Evolutionary conservation across 2,329 filamentous ascomycete genomes (phyloP), one percentile per base, ranked within the genome.

Genomic region (Ascochyta fabae): DNA sequence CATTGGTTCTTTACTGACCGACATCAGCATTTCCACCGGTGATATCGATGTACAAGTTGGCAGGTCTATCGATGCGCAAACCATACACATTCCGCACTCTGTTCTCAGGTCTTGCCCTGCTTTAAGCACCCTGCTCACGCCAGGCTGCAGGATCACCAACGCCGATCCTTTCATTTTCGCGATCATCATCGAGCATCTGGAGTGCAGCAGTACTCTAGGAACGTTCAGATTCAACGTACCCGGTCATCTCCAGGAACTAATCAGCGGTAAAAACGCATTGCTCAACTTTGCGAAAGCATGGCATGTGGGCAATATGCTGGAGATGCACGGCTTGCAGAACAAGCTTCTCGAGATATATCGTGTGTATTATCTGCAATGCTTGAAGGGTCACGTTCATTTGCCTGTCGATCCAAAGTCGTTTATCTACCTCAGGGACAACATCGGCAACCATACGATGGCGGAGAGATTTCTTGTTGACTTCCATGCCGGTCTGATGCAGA

Each of bases 211-310:
- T n/a, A 27, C 9, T 6, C 27, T 48, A n/a, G 40, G 22, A 3
- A 12, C 16, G 6, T 13, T 22, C 4, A 34, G 36, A 7, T 19
- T 29, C 7, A 35, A 9, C 22, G 27, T 27, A 16, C 27, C 45
- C 5, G 51, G 45, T 6, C 34, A 48, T 26, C 35, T 45, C 3
- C 26, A 45, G 2, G 36, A 58, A n/a, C 48, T 67, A 5, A 34
- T 42, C 15, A 31, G 48, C 19, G 27, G 46, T 16, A 19, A 44
- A 13, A 33, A 60, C 8, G 31, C 38, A 29, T 41, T 65, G 35
- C 48, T 59, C 16, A 56, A 51, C 10, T 55, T 67, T 19, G 59
- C 51, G 1, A 60, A 65, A 27, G 56, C 53, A 13, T 66, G 63
- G 58, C 53, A 59, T 27, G 24, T 65, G 2, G 51, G 46, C 5